A percentile compares a stretch with the other conserved stretches of the same genome.
Conservation (phyloP, 148 eudicot species). For the Dianthus caryophyllus region DNA sequence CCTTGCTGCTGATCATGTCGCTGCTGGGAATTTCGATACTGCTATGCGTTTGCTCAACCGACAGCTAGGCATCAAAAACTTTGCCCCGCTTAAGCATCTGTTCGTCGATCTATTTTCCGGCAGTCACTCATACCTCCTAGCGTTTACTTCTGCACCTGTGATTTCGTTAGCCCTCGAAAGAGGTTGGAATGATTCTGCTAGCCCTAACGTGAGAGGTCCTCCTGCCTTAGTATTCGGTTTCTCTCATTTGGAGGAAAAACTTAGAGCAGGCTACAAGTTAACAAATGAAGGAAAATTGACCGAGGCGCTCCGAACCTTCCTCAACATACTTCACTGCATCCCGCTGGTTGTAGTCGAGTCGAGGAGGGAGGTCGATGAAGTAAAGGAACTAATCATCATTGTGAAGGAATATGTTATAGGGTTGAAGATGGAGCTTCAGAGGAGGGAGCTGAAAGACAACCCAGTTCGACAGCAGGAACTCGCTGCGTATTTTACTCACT, state of each 20-base stretch:
- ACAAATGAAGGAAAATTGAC: constrained; percentile 40
- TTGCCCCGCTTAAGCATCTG: constrained; percentile 35
- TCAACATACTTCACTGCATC: constrained; percentile 35
- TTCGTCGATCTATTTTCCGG: constrained; percentile 41
- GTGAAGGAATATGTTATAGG: constrained; percentile 46
- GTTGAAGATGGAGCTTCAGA: constrained; percentile 41
- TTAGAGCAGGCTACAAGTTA: constrained; percentile 39
- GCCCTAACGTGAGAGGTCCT: constrained; percentile 45
- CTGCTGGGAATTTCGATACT: constrained; percentile 47
- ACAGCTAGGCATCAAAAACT: constrained; percentile 43
- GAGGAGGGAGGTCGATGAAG: constrained; percentile 50
- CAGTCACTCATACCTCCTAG: constrained; percentile 38
- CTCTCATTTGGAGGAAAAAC: constrained; percentile 44
- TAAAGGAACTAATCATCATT: constrained; percentile 39
- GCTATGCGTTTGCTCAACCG: constrained; percentile 43
- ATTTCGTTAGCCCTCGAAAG: constrained; percentile 36
- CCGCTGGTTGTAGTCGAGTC: constrained; percentile 45
- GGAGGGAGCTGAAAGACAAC: constrained; percentile 44
- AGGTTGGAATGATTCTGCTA: constrained; percentile 38
- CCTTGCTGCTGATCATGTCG: constrained; percentile 44
- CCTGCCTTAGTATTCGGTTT: constrained; percentile 41
- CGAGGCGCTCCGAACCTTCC: constrained; percentile 39
- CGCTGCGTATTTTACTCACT: constrained; percentile 95
- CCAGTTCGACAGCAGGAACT: constrained; percentile 88
- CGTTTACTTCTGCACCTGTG: constrained; percentile 37